These are phyloP conservation scores for Phoma sp. DNA, from an alignment of 2,329 filamentous ascomycete genomes.

Conservation along the genomic window DNA sequence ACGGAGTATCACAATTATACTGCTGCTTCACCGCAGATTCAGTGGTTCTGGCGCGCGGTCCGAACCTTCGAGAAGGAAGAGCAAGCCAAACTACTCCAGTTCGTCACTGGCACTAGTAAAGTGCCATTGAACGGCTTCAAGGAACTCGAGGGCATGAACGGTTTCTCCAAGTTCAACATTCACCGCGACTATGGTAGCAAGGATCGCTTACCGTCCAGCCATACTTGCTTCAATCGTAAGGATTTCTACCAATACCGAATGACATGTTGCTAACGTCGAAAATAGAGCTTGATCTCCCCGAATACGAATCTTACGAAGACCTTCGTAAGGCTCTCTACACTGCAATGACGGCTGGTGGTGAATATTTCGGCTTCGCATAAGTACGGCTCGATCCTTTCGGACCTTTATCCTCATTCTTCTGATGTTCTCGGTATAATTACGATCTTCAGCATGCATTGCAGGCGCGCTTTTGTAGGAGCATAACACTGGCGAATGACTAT, in stretches of 20 bases:
- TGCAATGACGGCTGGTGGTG: constrained; percentile 95
- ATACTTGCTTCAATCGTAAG: constrained; percentile 99
- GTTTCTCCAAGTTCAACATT: constrained; percentile 97
- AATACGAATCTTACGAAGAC: constrained; percentile 95
- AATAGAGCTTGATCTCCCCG: constrained; percentile 92
- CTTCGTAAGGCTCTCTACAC: constrained; percentile 88
- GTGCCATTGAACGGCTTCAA: constrained; percentile 98
- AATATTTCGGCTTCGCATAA: constrained; percentile 97
- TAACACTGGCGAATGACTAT: constrained; percentile 15
- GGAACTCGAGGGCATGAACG: constrained; percentile 99
- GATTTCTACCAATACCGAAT: constrained; percentile 36
- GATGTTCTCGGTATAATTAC: constrained; percentile 22
- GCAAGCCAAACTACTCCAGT: constrained; percentile 93
- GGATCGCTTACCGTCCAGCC: constrained; percentile 91
- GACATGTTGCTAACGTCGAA: constrained; percentile 43
- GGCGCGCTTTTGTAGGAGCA: constrained; percentile 36
- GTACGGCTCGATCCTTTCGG: neutral
- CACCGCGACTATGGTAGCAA: constrained; percentile 98
- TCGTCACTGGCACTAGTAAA: constrained; percentile 97
- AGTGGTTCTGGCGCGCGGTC: constrained; percentile 99
- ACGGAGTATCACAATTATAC: constrained; percentile 99
- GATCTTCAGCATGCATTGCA: constrained; percentile 38
- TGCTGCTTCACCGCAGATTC: constrained; percentile 91
- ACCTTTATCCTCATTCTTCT: constrained; percentile 3
- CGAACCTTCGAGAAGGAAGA: constrained; percentile 99